A percentile compares a stretch with the other conserved stretches of the same genome.
Conservation (phyloP, 2,329 filamentous ascomycete genomes). For the Claviceps paspali region DNA sequence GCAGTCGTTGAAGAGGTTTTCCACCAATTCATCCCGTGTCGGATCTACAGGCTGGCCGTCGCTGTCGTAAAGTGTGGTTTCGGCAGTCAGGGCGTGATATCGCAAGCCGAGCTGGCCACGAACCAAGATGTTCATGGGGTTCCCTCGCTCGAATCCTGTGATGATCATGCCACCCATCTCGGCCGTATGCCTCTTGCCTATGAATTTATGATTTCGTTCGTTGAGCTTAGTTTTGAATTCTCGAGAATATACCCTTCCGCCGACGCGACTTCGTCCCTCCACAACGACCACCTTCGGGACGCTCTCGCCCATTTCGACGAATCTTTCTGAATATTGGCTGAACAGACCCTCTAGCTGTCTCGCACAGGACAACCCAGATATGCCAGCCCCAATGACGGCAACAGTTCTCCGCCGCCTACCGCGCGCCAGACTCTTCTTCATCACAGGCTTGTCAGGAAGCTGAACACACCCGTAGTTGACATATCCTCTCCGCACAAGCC, state of each 20-base stretch:
- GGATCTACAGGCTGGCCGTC: conserved; percentile 66
- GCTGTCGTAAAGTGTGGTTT: conserved; percentile 79
- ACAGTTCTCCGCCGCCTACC: conserved; percentile 51
- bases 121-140: conserved; percentile 81
- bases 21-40: conserved; percentile 64
- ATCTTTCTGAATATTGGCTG: conserved; percentile 57
- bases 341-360: conserved; percentile 82
- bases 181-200: conserved; percentile 57
- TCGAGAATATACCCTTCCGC: conserved; percentile 84
- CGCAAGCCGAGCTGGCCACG: conserved; percentile 77
- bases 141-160: conserved; percentile 89
- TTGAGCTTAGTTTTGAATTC: conserved; percentile 43
- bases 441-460: conserved; percentile 30
- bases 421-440: conserved; percentile 21
- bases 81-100: conserved; percentile 67
- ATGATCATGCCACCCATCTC: conserved; percentile 99
- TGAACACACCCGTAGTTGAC: conserved; percentile 93
- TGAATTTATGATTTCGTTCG: conserved; percentile 33
- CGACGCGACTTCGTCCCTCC: conserved; percentile 75
- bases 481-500: conserved; percentile 79
- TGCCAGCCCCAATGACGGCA: conserved; percentile 81
- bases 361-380: conserved; percentile 83
- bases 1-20: conserved; percentile 89
- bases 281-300: conserved; percentile 64
- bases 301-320: conserved; percentile 48